Evolutionary conservation across 768 basidiomycete species (phyloP).

Genomic region (Cyathus striatus): DNA sequence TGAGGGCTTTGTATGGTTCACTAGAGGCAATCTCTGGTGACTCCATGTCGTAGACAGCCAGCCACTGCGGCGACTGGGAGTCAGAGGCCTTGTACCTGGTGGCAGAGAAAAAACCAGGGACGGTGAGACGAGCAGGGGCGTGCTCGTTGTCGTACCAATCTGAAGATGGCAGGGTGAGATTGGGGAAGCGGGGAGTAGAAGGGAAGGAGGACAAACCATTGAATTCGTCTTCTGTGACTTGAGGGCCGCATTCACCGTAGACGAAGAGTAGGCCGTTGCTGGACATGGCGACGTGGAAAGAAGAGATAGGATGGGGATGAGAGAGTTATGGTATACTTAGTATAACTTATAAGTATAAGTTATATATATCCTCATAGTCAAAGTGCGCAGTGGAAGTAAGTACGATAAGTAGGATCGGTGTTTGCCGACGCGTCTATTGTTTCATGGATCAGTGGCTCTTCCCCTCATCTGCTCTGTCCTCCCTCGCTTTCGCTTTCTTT

Average conservation of each 20-base stretch:
- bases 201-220: conserved; percentile 20
- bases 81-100: conserved; percentile 28
- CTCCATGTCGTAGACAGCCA: conserved; percentile 22
- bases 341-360: background rate
- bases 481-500: background rate
- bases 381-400: background rate
- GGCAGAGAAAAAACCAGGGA: conserved; percentile 23
- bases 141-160: conserved; percentile 34
- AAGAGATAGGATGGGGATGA: too few relatives aligned
- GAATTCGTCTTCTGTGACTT: conserved; percentile 23
- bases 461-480: background rate
- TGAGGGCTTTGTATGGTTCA: conserved; percentile 20
- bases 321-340: too few relatives aligned
- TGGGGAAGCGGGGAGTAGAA: background rate
- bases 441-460: background rate
- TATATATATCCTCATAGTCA: background rate
- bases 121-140: conserved; percentile 21
- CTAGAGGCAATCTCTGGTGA: conserved; percentile 15
- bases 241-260: conserved; percentile 19
- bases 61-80: conserved; percentile 15
- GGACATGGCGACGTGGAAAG: conserved; percentile 10
- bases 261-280: conserved; percentile 25
- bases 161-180: conserved; percentile 2
- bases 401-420: too few relatives aligned
- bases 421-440: background rate